Conservation (phyloP, 176 grass and related monocot genomes). For the Panicum miliaceum region DNA sequence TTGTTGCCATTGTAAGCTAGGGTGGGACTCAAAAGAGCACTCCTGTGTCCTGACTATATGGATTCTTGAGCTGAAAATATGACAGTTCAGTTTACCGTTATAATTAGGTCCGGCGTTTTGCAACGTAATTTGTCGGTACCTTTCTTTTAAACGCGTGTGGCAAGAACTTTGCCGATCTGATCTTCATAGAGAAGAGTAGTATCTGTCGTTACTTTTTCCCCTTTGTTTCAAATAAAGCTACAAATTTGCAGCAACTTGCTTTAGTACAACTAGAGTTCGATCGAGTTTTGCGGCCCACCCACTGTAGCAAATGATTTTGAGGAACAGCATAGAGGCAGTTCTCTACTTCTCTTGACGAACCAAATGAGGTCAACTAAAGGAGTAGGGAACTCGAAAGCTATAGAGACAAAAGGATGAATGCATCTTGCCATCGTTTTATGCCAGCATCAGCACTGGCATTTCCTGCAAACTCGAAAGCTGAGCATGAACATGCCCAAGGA, state of each 20-base stretch:
- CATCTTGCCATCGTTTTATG: neutral
- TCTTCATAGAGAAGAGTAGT: too few species aligned
- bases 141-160: too few species aligned
- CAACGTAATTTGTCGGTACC: neutral
- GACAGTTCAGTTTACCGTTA: neutral
- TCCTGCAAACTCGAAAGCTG: constrained; percentile 6
- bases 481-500: neutral
- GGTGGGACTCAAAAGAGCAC: neutral
- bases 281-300: neutral
- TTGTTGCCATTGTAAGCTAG: neutral
- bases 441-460: constrained; percentile 4
- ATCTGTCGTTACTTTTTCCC: neutral
- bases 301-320: neutral
- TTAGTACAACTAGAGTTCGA: neutral
- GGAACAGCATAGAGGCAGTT: neutral
- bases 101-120: neutral
- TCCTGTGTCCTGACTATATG: neutral
- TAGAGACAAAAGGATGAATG: constrained; percentile 1
- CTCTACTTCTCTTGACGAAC: neutral
- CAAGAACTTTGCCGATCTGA: too few species aligned
- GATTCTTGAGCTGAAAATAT: constrained; percentile 16
- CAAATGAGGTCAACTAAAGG: neutral
- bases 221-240: neutral
- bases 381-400: constrained; percentile 19
- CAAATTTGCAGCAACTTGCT: neutral